Percentiles rank a stretch among this genome's conserved stretches.
Evolutionary conservation across 108 stramenopile genomes (phyloP).

Genomic region (Skeletonema menzelii): DNA sequence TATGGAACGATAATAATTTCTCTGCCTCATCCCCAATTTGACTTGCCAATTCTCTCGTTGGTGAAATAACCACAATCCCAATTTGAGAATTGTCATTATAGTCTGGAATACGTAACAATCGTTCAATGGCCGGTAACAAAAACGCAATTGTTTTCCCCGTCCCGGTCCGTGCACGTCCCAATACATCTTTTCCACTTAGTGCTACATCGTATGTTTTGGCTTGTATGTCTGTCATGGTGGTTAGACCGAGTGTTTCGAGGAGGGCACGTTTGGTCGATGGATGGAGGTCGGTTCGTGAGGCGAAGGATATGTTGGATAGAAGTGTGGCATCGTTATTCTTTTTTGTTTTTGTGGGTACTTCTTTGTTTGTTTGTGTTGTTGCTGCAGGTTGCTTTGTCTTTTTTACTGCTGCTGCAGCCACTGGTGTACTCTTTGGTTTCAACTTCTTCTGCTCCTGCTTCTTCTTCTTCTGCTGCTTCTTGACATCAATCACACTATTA

Average conservation of each 20-base stretch:
- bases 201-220: conserved; percentile 46
- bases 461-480: too few relatives aligned
- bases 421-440: too few relatives aligned
- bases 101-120: neutral
- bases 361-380: neutral
- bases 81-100: conserved; percentile 25
- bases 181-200: conserved; percentile 35
- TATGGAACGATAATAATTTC: conserved; percentile 50
- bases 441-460: too few relatives aligned
- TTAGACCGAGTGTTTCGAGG: conserved; percentile 16
- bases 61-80: conserved; percentile 85
- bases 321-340: neutral
- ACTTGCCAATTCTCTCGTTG: conserved; percentile 92
- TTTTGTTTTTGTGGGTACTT: neutral
- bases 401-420: neutral
- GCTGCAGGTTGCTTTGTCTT: neutral
- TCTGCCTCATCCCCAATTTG: conserved; percentile 88
- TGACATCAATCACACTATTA: too few relatives aligned
- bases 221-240: conserved; percentile 78
- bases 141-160: conserved; percentile 88
- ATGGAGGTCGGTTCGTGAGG: neutral
- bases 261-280: conserved; percentile 22
- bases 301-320: neutral
- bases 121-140: conserved; percentile 69
- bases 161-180: conserved; percentile 84